phyloP scores from a whole-genome alignment of 495 filamentous ascomycete species.

The Penicillium mononematosum region DNA sequence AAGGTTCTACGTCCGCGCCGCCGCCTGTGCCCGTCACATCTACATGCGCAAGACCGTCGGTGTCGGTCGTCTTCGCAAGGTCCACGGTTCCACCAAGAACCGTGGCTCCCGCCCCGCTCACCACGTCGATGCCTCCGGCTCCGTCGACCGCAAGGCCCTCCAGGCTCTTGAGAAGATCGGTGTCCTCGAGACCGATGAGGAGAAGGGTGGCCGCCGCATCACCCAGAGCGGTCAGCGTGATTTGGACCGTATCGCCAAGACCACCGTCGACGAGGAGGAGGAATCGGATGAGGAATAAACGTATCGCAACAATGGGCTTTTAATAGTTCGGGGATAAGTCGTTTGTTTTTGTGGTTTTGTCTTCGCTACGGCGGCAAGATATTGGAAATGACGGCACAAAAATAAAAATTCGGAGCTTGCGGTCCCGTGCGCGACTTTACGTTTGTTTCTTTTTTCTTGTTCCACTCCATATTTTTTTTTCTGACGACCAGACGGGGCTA shows the following conservation, averaged over 20 bases:
- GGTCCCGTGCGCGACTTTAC: constrained; percentile 31
- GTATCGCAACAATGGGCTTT: constrained; percentile 39
- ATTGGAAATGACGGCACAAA: constrained; percentile 29
- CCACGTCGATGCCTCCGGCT: constrained; percentile 93
- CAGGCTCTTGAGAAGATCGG: constrained; percentile 99
- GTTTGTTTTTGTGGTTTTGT: constrained; percentile 36
- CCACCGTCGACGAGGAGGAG: constrained; percentile 54
- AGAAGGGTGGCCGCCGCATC: constrained; percentile 95
- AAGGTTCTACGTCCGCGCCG: constrained; percentile 96
- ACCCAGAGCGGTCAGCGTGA: constrained; percentile 96
- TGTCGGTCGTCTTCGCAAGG: constrained; percentile 88
- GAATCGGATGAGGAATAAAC: constrained; percentile 53
- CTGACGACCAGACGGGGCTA: constrained; percentile 36
- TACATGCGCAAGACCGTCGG: constrained; percentile 99
- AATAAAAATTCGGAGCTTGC: constrained; percentile 35
- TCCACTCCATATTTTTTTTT: constrained; percentile 24
- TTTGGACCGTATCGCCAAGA: constrained; percentile 81
- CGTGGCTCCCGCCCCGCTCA: constrained; percentile 86
- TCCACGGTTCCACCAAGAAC: constrained; percentile 96
- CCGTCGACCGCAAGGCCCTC: constrained; percentile 92
- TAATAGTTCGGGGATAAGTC: constrained; percentile 19
- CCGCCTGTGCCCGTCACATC: constrained; percentile 93
- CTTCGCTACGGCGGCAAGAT: constrained; percentile 23
- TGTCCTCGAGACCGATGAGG: constrained; percentile 93
- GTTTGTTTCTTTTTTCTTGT: constrained; percentile 29